Percentiles rank a stretch among this genome's conserved stretches.
Conservation (phyloP, 768 basidiomycete species). For the Saitozyma podzolica region DNA sequence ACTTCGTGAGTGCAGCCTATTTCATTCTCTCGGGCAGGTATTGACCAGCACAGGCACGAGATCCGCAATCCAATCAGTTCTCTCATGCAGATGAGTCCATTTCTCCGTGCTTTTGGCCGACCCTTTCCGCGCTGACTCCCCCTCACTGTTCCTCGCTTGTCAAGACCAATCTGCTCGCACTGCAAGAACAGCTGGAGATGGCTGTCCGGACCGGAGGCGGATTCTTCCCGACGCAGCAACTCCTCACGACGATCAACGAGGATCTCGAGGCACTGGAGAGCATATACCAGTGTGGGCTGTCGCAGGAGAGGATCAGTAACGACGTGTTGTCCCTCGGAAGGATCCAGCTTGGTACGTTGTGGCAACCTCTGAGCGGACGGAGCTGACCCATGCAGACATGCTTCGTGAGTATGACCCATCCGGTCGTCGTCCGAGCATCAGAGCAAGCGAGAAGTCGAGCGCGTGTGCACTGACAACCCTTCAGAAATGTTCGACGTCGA, state of each 20-base stretch:
- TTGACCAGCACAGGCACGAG: conserved; percentile 30
- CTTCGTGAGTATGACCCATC: conserved; percentile 23
- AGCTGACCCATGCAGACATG: conserved; percentile 28
- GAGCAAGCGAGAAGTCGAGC: neutral
- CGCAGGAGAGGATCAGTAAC: conserved; percentile 54
- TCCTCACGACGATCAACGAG: conserved; percentile 45
- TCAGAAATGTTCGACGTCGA: conserved; percentile 48
- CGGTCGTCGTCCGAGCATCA: neutral
- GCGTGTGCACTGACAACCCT: conserved; percentile 7
- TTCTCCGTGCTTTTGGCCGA: neutral
- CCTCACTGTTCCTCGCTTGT: conserved; percentile 52
- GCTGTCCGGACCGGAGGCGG: conserved; percentile 11
- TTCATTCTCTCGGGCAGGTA: neutral
- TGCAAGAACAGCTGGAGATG: conserved; percentile 42
- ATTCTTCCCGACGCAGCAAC: conserved; percentile 32
- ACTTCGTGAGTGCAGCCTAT: conserved; percentile 54
- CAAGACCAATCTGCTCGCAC: conserved; percentile 44
- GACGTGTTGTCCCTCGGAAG: conserved; percentile 55
- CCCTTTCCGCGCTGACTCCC: conserved; percentile 4
- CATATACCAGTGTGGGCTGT: conserved; percentile 53
- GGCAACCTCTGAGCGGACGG: conserved; percentile 15
- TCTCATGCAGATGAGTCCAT: conserved; percentile 38
- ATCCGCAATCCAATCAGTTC: conserved; percentile 47
- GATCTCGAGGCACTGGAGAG: conserved; percentile 52
- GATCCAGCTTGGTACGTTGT: conserved; percentile 51